Evolutionary conservation across 192 early-diverging fungal genomes (phyloP).

Genomic region (Helicostylum pulchrum): DNA sequence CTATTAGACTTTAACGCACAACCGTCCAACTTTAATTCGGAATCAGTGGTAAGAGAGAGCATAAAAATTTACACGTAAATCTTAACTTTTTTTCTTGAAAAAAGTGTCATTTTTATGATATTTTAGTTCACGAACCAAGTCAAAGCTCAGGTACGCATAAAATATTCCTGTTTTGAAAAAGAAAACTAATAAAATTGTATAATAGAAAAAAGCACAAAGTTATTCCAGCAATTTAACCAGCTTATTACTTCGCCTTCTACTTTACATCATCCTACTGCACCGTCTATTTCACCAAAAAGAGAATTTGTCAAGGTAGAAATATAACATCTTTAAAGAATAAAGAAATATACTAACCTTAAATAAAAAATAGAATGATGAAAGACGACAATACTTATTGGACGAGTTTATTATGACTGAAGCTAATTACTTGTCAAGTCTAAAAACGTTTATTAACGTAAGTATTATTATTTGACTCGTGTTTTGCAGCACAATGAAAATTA

Average conservation of each 20-base stretch:
- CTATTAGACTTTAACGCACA: background rate
- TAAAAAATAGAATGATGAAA: constrained; percentile 24
- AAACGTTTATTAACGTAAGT: constrained; percentile 37
- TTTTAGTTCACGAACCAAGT: constrained; percentile 6
- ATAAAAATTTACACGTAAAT: background rate
- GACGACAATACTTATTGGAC: constrained; percentile 47
- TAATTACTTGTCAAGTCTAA: constrained; percentile 56
- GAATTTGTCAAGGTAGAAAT: constrained; percentile 5
- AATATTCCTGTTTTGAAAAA: too few species aligned
- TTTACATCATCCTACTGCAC: background rate
- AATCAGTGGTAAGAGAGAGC: constrained; percentile 11
- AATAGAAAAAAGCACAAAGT: constrained; percentile 5
- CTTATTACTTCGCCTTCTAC: background rate
- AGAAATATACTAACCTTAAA: background rate
- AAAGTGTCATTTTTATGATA: constrained; percentile 17
- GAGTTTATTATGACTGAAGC: constrained; percentile 58
- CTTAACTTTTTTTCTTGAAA: background rate
- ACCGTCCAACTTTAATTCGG: background rate
- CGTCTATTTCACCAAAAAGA: constrained; percentile 3
- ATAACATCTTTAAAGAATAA: background rate
- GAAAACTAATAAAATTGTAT: background rate
- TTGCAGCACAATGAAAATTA: too few species aligned
- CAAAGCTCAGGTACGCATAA: constrained; percentile 8
- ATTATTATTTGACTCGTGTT: too few species aligned
- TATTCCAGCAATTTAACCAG: background rate